Evolutionary conservation across 192 early-diverging fungal genomes (phyloP).

Genomic region (Coemansia sp.): DNA sequence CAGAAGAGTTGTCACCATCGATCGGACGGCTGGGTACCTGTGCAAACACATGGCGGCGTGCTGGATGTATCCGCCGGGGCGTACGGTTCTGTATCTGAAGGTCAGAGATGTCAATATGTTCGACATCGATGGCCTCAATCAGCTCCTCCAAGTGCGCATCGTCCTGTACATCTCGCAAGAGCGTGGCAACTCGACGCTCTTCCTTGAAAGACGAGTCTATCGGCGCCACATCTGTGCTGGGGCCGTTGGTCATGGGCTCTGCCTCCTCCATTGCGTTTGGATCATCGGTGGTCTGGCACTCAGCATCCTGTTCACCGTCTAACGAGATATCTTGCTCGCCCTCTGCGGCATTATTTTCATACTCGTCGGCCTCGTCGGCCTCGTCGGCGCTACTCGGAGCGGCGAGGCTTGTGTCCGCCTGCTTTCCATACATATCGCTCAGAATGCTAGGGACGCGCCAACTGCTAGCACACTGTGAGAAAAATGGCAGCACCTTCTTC

Average conservation of each 20-base stretch:
- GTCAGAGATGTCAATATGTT: slow-evolving; percentile 23
- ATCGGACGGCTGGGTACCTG: background rate
- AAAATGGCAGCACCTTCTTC: slow-evolving; percentile 12
- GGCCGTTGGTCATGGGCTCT: background rate
- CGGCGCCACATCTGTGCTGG: background rate
- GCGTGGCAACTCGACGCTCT: slow-evolving; percentile 33
- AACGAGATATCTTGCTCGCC: background rate
- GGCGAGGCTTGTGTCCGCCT: background rate
- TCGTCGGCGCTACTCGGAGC: background rate
- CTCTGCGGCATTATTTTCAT: background rate
- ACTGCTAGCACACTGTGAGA: slow-evolving; percentile 8
- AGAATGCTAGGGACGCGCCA: background rate
- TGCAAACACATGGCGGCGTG: background rate
- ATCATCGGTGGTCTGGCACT: background rate
- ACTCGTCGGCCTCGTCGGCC: background rate
- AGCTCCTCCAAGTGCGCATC: slow-evolving; percentile 29
- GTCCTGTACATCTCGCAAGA: slow-evolving; percentile 22
- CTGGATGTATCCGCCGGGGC: slow-evolving; percentile 11
- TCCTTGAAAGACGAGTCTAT: slow-evolving; percentile 43
- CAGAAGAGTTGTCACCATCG: background rate
- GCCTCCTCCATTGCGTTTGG: background rate
- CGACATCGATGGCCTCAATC: slow-evolving; percentile 18
- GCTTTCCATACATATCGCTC: background rate
- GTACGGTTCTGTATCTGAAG: slow-evolving; percentile 4
- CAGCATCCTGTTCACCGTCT: background rate